These are phyloP conservation scores for Ustilago sp. DNA, from an alignment of 1,284 basidiomycete genomes.

Conservation along the genomic window DNA sequence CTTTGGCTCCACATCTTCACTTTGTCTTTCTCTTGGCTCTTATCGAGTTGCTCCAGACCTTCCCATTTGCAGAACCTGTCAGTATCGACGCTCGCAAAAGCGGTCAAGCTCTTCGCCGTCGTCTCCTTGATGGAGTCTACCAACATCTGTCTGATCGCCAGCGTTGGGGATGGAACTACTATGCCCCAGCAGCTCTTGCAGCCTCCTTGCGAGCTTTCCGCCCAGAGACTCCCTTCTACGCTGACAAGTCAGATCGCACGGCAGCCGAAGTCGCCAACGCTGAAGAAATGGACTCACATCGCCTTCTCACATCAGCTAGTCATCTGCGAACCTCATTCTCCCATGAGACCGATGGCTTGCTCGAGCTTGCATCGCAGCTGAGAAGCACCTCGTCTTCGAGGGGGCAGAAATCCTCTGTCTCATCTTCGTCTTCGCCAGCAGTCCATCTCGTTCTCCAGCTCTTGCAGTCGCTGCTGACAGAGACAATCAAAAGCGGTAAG, in stretches of 20 bases:
- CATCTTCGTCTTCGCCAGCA: constrained; percentile 18
- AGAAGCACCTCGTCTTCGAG: constrained; percentile 11
- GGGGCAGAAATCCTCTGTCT: constrained; percentile 9
- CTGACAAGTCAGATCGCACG: constrained; percentile 29
- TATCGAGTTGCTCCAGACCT: constrained; percentile 49
- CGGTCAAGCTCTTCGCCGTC: constrained; percentile 48
- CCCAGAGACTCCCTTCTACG: constrained; percentile 17
- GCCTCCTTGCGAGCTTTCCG: constrained; percentile 33
- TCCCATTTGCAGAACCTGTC: constrained; percentile 57
- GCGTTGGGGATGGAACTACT: constrained; percentile 31
- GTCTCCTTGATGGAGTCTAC: constrained; percentile 51
- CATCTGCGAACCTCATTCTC: constrained; percentile 40
- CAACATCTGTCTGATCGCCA: constrained; percentile 32
- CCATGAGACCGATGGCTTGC: constrained; percentile 44
- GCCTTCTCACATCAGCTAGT: constrained; percentile 40
- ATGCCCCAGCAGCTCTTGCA: constrained; percentile 39
- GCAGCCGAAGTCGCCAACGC: constrained; percentile 36
- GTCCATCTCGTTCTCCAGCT: constrained; percentile 32
- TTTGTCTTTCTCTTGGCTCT: constrained; percentile 53
- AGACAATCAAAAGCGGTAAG: background rate
- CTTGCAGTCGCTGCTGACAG: constrained; percentile 33
- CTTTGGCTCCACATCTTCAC: constrained; percentile 52
- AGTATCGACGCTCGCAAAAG: constrained; percentile 31
- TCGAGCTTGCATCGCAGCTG: constrained; percentile 41
- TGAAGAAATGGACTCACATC: constrained; percentile 46